Conservation (phyloP, 2,329 filamentous ascomycete genomes). For the Beauveria rudraprayagi region DNA sequence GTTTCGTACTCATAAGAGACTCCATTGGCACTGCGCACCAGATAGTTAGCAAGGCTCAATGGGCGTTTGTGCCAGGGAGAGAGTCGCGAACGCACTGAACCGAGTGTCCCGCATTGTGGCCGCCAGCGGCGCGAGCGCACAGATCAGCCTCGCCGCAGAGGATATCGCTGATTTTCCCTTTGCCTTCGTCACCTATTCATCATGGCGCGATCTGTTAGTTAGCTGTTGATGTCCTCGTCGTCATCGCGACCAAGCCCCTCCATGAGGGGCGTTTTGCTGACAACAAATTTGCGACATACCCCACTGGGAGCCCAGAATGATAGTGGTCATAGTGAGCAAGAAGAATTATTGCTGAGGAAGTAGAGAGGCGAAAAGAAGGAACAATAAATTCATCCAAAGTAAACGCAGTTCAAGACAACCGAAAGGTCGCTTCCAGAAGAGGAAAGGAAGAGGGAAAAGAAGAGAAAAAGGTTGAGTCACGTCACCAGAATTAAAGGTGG, state of each 20-base stretch:
- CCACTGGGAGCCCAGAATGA: constrained; percentile 31
- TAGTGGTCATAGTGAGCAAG: constrained; percentile 18
- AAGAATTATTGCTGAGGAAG: background rate
- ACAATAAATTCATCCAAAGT: background rate
- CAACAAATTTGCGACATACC: constrained; percentile 20
- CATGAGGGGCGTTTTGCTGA: background rate
- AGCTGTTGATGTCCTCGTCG: background rate
- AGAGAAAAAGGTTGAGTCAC: background rate
- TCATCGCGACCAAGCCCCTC: background rate
- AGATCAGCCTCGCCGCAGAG: constrained; percentile 24
- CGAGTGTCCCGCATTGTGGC: constrained; percentile 16
- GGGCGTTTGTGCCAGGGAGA: background rate
- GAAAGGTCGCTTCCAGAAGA: constrained; percentile 1
- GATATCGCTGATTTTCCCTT: constrained; percentile 29
- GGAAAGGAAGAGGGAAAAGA: constrained; percentile 11
- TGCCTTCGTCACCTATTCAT: constrained; percentile 1
- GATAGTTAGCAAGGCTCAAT: constrained; percentile 2
- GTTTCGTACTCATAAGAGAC: constrained; percentile 27
- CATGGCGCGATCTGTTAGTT: background rate
- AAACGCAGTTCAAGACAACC: background rate
- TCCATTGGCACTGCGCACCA: constrained; percentile 19
- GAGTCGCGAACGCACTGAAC: constrained; percentile 15
- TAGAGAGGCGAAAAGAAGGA: too few relatives aligned
- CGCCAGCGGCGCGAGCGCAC: constrained; percentile 24
- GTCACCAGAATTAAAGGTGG: background rate